These are phyloP conservation scores for Termitomyces sp. DNA, from an alignment of 768 basidiomycete genomes.

Conservation along the genomic window DNA sequence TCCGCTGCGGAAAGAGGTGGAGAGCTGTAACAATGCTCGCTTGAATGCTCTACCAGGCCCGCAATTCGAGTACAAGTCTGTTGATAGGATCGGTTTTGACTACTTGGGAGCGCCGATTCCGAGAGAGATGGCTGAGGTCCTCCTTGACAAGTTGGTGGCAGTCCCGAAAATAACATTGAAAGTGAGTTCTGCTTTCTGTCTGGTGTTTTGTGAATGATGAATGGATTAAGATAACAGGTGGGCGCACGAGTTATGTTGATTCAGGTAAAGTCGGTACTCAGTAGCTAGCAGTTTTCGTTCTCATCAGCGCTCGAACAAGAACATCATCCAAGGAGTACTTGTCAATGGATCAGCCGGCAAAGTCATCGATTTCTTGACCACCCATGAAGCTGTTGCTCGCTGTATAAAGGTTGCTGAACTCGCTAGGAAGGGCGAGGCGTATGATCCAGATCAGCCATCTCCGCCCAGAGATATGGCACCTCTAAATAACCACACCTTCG, in stretches of 20 bases:
- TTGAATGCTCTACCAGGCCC: slow-evolving; percentile 46
- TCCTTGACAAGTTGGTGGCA: slow-evolving; percentile 50
- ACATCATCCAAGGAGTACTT: slow-evolving; percentile 55
- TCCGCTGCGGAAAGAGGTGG: slow-evolving; percentile 75
- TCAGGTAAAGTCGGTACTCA: not conserved
- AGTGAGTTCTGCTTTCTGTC: slow-evolving; percentile 21
- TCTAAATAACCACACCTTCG: slow-evolving; percentile 23
- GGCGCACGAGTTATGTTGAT: slow-evolving; percentile 1
- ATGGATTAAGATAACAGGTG: slow-evolving; percentile 30
- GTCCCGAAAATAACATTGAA: slow-evolving; percentile 46
- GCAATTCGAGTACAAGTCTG: slow-evolving; percentile 31
- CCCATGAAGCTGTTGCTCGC: slow-evolving; percentile 40
- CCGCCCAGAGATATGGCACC: slow-evolving; percentile 9
- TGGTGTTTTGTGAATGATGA: not conserved
- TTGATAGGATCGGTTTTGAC: slow-evolving; percentile 45
- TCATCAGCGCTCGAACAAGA: slow-evolving; percentile 33
- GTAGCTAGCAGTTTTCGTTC: not conserved
- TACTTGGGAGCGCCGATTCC: slow-evolving; percentile 31
- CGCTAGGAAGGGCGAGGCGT: not conserved
- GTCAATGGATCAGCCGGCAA: slow-evolving; percentile 69
- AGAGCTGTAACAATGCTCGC: slow-evolving; percentile 62
- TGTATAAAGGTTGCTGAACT: slow-evolving; percentile 32
- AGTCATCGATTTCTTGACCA: slow-evolving; percentile 46
- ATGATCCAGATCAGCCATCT: not conserved
- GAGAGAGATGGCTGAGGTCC: slow-evolving; percentile 21